Percentiles rank a stretch among this genome's conserved stretches.
Conservation (phyloP, 225 moss, liverwort and hornwort genomes). For the Marchantia polymorpha region DNA sequence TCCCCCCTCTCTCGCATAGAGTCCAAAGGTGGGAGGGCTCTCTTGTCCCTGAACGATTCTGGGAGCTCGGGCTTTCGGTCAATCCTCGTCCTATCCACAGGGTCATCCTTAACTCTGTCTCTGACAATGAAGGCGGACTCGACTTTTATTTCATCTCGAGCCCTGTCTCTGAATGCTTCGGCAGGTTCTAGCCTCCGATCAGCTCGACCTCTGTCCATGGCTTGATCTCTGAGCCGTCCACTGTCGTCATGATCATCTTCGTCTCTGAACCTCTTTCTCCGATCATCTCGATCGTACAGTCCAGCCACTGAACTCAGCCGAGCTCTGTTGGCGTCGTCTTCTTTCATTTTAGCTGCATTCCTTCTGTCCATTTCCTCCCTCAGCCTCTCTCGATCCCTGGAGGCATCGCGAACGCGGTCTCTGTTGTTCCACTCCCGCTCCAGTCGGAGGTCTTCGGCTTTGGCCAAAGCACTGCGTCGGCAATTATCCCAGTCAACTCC, state of each 20-base stretch:
- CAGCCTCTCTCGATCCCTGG: constrained; percentile 16
- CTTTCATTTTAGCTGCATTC: constrained; percentile 17
- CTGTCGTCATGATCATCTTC: constrained; percentile 32
- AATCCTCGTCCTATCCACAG: constrained; percentile 17
- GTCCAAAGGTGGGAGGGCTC: constrained; percentile 16
- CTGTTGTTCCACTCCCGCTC: constrained; percentile 18
- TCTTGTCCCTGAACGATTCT: constrained; percentile 15
- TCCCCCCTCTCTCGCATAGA: background rate
- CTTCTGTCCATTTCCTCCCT: constrained; percentile 24
- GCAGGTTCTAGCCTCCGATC: constrained; percentile 16
- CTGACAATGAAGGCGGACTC: constrained; percentile 4
- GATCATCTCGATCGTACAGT: constrained; percentile 39
- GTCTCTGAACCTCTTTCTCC: constrained; percentile 36
- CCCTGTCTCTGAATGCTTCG: constrained; percentile 15
- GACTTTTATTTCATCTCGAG: constrained; percentile 20
- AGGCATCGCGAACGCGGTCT: constrained; percentile 16
- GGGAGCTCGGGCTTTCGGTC: constrained; percentile 8
- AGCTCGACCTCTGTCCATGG: constrained; percentile 20
- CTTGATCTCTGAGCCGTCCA: constrained; percentile 25
- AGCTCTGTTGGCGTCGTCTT: constrained; percentile 26
- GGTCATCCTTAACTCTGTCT: constrained; percentile 24
- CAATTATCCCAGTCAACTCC: constrained; percentile 12
- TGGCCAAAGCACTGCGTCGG: constrained; percentile 16
- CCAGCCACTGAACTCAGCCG: constrained; percentile 43
- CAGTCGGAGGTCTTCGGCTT: constrained; percentile 20